phyloP scores from a whole-genome alignment of 495 filamentous ascomycete genomes.

The Parathielavia appendiculata region DNA sequence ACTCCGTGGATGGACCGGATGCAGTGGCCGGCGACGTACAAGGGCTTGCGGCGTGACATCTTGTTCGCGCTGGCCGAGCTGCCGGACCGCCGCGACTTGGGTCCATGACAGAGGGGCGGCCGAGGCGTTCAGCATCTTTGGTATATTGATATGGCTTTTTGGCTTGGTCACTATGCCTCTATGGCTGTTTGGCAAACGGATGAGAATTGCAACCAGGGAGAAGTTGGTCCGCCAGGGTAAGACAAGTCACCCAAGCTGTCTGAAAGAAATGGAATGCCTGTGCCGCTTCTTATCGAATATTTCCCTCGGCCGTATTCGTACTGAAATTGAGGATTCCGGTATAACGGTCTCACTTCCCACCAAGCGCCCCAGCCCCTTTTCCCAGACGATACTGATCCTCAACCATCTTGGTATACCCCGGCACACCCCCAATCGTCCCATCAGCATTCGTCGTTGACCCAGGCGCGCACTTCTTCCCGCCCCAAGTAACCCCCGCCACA shows the following conservation, averaged over 20 bases:
- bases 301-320: too few species aligned
- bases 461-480: slow-evolving; percentile 16
- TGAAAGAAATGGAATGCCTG: slow-evolving; percentile 20
- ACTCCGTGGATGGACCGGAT: too few species aligned
- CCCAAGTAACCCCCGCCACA: slow-evolving; percentile 36
- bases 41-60: too few species aligned
- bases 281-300: too few species aligned
- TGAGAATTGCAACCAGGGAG: neutral
- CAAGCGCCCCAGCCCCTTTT: slow-evolving; percentile 11
- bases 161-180: neutral
- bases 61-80: too few species aligned
- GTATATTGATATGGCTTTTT: slow-evolving; percentile 6
- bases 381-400: slow-evolving; percentile 13
- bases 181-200: slow-evolving; percentile 1
- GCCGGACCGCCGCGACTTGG: too few species aligned
- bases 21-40: too few species aligned
- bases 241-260: slow-evolving; percentile 13
- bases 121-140: slow-evolving; percentile 5
- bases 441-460: slow-evolving; percentile 15
- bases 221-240: neutral
- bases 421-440: slow-evolving; percentile 17
- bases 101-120: slow-evolving; percentile 3
- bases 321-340: too few species aligned
- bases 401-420: slow-evolving; percentile 5
- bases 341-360: too few species aligned